Evolutionary conservation across 176 grass and related monocot species (phyloP), one percentile per base, ranked within the genome.

Genomic region (Aegilops umbellulata): DNA sequence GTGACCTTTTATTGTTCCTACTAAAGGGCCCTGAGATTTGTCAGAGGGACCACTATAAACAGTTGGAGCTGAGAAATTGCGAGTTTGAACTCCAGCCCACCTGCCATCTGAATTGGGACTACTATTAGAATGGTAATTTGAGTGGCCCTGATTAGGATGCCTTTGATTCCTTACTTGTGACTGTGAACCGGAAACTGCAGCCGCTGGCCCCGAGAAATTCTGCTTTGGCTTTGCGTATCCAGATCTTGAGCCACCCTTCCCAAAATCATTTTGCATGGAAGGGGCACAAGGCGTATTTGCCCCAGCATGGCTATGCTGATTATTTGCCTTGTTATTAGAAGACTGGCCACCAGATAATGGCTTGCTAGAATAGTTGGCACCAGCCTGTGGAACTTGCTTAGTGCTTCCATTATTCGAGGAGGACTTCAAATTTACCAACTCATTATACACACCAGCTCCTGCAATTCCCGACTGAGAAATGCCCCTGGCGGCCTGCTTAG

Each of bases 121-220:
- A 58, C 32, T 81, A 82, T 85, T 65, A 72, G 86, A 91, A 69
- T 87, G 90, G 73, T 88, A 83, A n/a, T 91, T 95, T 35, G 75
- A 47, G 60, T 70, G 77, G 25, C 79, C 79, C 29, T 85, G 91
- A 65, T 22, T 69, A 82, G 79, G 85, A 57, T 85, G 80, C 51
- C 80, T 89, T 87, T 95, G 91, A 82, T 69, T 91, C 81, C 77
- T 93, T 79, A 76, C 68, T 77, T 94, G 86, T 44, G 82, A 84
- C 7, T 63, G 65, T 62, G 86, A 83, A 87, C 88, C 73, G 27
- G 84, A 77, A 85, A 76, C 80, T 16, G 76, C 51, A 78, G 85
- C 77, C 39, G 95, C 82, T 14, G 90, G 78, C 46, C 83, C 88
- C 47, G 82, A 77, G 69, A 49, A 84, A 86, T 81, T 85, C 35